phyloP scores from a whole-genome alignment of 768 basidiomycete species.

The Aureoboletus auriporus region DNA sequence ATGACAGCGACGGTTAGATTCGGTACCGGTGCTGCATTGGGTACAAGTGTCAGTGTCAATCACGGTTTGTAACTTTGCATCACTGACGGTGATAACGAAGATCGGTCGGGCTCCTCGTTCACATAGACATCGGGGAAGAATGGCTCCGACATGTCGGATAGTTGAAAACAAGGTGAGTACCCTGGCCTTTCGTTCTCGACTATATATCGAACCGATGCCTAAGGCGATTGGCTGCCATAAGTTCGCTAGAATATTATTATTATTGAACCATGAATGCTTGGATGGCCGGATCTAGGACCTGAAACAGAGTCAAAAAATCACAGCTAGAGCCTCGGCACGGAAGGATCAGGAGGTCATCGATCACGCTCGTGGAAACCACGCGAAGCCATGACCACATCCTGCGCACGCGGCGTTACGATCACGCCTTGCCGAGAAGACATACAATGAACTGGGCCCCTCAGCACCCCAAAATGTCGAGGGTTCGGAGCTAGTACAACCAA shows the following conservation, averaged over 20 bases:
- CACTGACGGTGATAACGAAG: constrained; percentile 11
- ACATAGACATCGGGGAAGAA: background rate
- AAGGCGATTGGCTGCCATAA: constrained; percentile 13
- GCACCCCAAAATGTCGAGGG: too few relatives aligned
- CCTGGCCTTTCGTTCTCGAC: background rate
- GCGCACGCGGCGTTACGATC: constrained; percentile 2
- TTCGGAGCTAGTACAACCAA: too few relatives aligned
- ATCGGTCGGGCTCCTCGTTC: background rate
- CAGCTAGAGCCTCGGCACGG: background rate
- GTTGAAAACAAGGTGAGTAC: background rate
- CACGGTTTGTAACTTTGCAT: background rate
- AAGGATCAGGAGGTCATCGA: background rate
- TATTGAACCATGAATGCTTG: background rate
- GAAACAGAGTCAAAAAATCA: background rate
- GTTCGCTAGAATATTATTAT: background rate
- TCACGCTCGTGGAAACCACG: constrained; percentile 18
- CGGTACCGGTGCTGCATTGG: constrained; percentile 4
- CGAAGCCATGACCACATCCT: constrained; percentile 4
- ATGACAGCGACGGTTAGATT: background rate
- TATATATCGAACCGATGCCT: constrained; percentile 7
- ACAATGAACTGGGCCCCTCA: too few relatives aligned
- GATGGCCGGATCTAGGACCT: constrained; percentile 6
- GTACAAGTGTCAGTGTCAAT: constrained; percentile 6
- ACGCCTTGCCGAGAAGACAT: too few relatives aligned
- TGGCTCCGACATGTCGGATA: constrained; percentile 5